Percentiles rank a stretch among this genome's conserved stretches.
These are phyloP conservation scores for Sordariomycetes sp. DNA, from an alignment of 2,329 filamentous ascomycete genomes.

Conservation along the genomic window DNA sequence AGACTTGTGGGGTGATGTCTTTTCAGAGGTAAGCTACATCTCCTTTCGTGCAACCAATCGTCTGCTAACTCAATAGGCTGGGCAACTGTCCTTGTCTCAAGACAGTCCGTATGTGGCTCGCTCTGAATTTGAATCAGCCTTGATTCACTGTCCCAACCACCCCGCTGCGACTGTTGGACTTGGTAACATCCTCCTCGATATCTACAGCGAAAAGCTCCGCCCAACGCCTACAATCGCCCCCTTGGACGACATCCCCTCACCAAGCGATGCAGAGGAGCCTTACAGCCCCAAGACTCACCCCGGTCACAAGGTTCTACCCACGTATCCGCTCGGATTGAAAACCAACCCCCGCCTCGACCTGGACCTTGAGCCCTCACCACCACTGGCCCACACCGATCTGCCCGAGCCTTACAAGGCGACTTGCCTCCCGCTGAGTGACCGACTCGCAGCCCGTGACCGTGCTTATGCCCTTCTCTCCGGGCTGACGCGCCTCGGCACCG, in stretches of 20 bases:
- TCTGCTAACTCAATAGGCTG: conserved; percentile 42
- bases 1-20: conserved; percentile 77
- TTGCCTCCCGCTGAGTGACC: conserved; percentile 64
- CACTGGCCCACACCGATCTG: conserved; percentile 19
- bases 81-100: conserved; percentile 54
- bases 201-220: conserved; percentile 63
- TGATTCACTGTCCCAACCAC: conserved; percentile 74
- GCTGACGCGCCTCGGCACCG: conserved; percentile 74
- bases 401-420: conserved; percentile 45
- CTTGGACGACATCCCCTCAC: conserved; percentile 17
- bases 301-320: too few species aligned
- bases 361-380: conserved; percentile 9
- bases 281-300: conserved; percentile 5
- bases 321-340: conserved; percentile 37
- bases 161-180: conserved; percentile 71
- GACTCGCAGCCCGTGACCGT: conserved; percentile 81
- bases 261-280: conserved; percentile 3
- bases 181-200: conserved; percentile 76
- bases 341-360: conserved; percentile 11
- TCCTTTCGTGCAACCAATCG: background rate
- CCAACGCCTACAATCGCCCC: conserved; percentile 44
- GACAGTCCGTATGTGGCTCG: conserved; percentile 60
- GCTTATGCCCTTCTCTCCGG: conserved; percentile 76
- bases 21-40: conserved; percentile 57
- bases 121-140: conserved; percentile 69